Conservation (phyloP, 2,329 filamentous ascomycete species). For the Chaetomium globosum region DNA sequence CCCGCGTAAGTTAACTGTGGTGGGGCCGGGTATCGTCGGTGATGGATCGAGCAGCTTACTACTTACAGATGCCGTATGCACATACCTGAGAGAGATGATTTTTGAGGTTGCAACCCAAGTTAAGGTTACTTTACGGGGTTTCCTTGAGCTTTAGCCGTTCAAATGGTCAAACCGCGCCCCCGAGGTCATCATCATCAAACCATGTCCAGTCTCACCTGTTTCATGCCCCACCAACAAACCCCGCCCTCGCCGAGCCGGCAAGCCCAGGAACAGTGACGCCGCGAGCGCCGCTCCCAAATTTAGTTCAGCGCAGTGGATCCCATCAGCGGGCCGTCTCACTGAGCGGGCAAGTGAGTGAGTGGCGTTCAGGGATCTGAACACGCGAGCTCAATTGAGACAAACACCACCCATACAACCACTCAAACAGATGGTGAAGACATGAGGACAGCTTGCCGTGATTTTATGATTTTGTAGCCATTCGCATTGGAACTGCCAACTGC, state of each 20-base stretch:
- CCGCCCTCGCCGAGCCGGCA: conserved; percentile 12
- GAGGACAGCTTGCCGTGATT: conserved; percentile 2
- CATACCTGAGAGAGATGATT: neutral
- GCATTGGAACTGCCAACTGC: neutral
- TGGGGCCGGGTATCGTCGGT: conserved; percentile 14
- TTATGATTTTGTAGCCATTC: neutral
- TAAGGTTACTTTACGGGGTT: neutral
- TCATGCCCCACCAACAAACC: conserved; percentile 23
- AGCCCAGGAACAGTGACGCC: neutral
- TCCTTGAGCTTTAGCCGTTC: neutral
- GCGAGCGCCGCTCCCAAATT: neutral
- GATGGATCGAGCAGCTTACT: neutral
- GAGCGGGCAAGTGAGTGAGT: too few species aligned
- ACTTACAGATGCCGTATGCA: too few species aligned
- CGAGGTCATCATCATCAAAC: neutral
- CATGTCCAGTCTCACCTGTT: neutral
- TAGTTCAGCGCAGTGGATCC: neutral
- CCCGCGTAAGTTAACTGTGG: neutral
- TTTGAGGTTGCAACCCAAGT: neutral
- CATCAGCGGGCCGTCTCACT: neutral
- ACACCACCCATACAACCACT: neutral
- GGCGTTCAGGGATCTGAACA: neutral
- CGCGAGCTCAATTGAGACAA: neutral
- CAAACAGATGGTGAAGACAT: neutral
- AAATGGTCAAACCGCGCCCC: neutral